These are phyloP conservation scores for Boletus calvinii DNA, from an alignment of 1,284 basidiomycete genomes.

Conservation along the genomic window DNA sequence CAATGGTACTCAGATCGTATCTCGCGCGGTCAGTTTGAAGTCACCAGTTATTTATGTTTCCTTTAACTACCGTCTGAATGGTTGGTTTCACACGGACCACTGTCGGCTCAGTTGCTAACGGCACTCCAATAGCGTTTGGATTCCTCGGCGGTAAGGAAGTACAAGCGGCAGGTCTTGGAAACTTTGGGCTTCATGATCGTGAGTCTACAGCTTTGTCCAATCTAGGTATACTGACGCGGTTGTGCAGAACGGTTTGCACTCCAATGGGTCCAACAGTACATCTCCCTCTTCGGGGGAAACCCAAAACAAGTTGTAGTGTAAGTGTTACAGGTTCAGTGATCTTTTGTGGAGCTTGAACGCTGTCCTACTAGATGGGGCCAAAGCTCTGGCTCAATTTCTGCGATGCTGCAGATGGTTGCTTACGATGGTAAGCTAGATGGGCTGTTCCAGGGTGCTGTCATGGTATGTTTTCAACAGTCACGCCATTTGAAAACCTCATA, in stretches of 20 bases:
- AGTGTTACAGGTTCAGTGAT: not conserved
- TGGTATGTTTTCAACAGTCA: conserved; percentile 28
- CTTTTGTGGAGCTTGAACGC: not conserved
- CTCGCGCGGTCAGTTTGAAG: too few species aligned
- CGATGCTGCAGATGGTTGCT: conserved; percentile 50
- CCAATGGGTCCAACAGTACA: not conserved
- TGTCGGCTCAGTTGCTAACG: too few species aligned
- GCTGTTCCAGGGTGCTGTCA: conserved; percentile 51
- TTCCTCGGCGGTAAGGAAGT: conserved; percentile 17
- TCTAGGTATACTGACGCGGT: not conserved
- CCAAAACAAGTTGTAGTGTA: not conserved
- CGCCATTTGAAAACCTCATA: not conserved
- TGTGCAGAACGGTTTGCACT: not conserved
- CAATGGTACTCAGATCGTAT: too few species aligned
- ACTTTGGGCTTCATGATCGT: not conserved
- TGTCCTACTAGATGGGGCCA: conserved; percentile 49
- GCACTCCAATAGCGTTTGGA: not conserved
- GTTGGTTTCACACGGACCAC: too few species aligned
- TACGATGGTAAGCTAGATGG: conserved; percentile 50
- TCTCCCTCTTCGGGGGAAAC: not conserved
- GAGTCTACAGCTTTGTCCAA: not conserved
- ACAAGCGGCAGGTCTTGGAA: not conserved
- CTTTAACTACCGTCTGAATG: too few species aligned
- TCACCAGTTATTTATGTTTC: too few species aligned
- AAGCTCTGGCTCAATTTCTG: conserved; percentile 56